Conservation (phyloP, 306 rosid genomes). For the Senna siamea region DNA sequence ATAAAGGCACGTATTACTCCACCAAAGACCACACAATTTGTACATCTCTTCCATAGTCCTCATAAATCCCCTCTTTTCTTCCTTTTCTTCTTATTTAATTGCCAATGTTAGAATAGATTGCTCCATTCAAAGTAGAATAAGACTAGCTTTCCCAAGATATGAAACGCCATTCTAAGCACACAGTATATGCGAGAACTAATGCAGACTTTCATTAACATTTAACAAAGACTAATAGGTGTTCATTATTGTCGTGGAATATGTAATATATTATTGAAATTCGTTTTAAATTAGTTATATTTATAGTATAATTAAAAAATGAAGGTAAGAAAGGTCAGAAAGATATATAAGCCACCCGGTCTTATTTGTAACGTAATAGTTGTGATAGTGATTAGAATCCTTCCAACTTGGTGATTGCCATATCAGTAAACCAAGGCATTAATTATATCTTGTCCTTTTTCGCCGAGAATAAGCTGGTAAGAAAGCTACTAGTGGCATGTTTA, state of each 20-base stretch:
- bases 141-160: too few relatives aligned
- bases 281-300: background rate
- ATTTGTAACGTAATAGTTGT: conserved; percentile 49
- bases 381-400: conserved; percentile 50
- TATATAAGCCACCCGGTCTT: conserved; percentile 29
- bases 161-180: too few relatives aligned
- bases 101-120: background rate
- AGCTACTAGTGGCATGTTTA: conserved; percentile 39
- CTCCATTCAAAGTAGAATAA: background rate
- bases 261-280: too few relatives aligned
- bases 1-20: conserved; percentile 1
- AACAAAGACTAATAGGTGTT: too few relatives aligned
- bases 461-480: conserved; percentile 1
- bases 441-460: conserved; percentile 19
- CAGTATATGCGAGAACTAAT: too few relatives aligned
- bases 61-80: background rate
- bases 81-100: background rate
- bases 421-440: conserved; percentile 27
- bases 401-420: conserved; percentile 45
- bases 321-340: background rate
- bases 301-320: background rate
- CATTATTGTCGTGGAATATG: too few relatives aligned
- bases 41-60: background rate
- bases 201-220: too few relatives aligned
- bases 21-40: background rate